Base-by-base conservation (phyloP, 2,329 filamentous ascomycete species). In the Proliferodiscus dingleyae region DNA sequence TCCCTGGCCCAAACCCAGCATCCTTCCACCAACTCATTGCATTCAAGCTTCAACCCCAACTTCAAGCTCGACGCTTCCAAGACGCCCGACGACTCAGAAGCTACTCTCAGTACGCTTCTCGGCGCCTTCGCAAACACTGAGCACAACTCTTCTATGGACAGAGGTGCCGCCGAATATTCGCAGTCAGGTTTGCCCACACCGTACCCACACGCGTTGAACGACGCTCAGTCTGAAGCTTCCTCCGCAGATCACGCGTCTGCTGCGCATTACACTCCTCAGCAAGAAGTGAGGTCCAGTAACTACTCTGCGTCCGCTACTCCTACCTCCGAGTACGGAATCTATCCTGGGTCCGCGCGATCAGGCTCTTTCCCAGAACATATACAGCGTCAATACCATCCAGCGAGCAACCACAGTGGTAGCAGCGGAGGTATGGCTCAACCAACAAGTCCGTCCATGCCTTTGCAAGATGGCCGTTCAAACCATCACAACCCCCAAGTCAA, bases 391-490 rank as follows among this genome's bases (percentile, higher is more conserved):
- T 93, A 93, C 75, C 85, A 89, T 70, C 82, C 83, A 70, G 74
- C 87, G 69, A 80, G 79, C 73, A 83, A 78, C 68, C 80, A 81
- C 67, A 78, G 82, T 69, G 82, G 78, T 71, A 81, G 81, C 50
- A 80, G 84, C 71, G 85, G 81, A 82, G 85, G 84, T 83, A 96
- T 96, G 90, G 89, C 90, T 81, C 89, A 95, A 88, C 81, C 89
- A 85, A 88, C 88, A 85, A 95, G 90, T 95, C 87, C 88, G 89
- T 95, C 88, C 73, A 80, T 88, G 78, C 78, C 85, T 82, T 75
- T 87, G 75, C 79, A 83, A 79, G 86, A 89, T 88, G 86, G 75
- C 68, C 74, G 75, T 64, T 75, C 78, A 73, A 84, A 76, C 78
- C 81, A 86, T 83, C 84, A 83, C 74, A 77, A 80, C 73, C 75